Percentiles rank a stretch among this genome's conserved stretches.
Conservation (phyloP, 768 basidiomycete genomes). For the Termitomyces sp. region DNA sequence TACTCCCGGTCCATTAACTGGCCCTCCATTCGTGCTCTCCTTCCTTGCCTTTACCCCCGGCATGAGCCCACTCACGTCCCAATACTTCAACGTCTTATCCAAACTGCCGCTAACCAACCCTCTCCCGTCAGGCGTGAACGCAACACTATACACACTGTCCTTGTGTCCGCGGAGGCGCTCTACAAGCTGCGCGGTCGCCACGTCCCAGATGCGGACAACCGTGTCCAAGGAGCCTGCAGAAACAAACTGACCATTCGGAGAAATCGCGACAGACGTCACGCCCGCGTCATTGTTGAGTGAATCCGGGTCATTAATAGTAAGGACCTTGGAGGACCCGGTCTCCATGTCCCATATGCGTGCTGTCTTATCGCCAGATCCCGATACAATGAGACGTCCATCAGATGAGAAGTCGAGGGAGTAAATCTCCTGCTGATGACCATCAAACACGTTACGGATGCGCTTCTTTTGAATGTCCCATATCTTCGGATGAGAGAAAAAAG, state of each 20-base stretch:
- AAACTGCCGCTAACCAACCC: constrained; percentile 88
- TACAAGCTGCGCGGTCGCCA: constrained; percentile 56
- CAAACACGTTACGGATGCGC: constrained; percentile 73
- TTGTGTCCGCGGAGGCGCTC: constrained; percentile 74
- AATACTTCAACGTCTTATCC: constrained; percentile 84
- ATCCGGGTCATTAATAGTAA: constrained; percentile 50
- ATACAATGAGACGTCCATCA: constrained; percentile 84
- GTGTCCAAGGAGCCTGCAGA: constrained; percentile 70
- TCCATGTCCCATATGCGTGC: constrained; percentile 44
- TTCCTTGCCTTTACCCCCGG: constrained; percentile 53
- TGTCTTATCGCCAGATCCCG: constrained; percentile 73
- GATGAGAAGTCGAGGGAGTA: constrained; percentile 89
- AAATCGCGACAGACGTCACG: constrained; percentile 76
- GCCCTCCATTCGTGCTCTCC: constrained; percentile 39
- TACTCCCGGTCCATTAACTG: constrained; percentile 22
- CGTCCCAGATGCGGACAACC: constrained; percentile 78
- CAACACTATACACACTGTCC: constrained; percentile 84
- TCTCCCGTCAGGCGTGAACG: constrained; percentile 90
- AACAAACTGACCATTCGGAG: constrained; percentile 64
- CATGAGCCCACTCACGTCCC: constrained; percentile 79
- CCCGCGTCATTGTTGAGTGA: constrained; percentile 45
- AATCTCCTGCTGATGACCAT: constrained; percentile 90
- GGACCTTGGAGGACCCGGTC: constrained; percentile 31
- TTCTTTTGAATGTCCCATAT: constrained; percentile 90
- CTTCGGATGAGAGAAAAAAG: constrained; percentile 27